Evolutionary conservation across 768 basidiomycete genomes (phyloP).

Genomic region (Inosperma sp.): DNA sequence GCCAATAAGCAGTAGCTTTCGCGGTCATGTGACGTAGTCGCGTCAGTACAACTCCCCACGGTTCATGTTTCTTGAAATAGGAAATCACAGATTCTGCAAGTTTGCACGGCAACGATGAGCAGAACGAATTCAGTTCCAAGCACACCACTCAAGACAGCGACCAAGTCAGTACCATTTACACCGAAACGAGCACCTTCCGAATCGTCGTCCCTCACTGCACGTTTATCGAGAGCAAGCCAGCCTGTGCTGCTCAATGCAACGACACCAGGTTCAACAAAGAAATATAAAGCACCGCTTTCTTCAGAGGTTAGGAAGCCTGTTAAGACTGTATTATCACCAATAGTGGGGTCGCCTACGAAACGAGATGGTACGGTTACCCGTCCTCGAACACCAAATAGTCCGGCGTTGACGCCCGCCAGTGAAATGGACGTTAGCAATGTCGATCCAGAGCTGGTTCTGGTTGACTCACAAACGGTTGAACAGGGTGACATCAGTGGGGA

Average conservation of each 20-base stretch:
- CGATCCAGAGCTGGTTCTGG: conserved; percentile 69
- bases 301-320: conserved; percentile 31
- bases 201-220: conserved; percentile 18
- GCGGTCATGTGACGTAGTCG: conserved; percentile 10
- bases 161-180: conserved; percentile 46
- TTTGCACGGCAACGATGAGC: conserved; percentile 8
- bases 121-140: conserved; percentile 21
- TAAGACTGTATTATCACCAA: conserved; percentile 37
- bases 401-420: conserved; percentile 45
- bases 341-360: conserved; percentile 54
- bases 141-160: conserved; percentile 33
- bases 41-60: conserved; percentile 2
- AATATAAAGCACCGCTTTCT: conserved; percentile 64
- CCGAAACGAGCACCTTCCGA: conserved; percentile 44
- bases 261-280: conserved; percentile 47
- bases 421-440: conserved; percentile 75
- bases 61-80: not conserved
- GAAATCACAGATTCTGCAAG: not conserved
- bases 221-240: conserved; percentile 20
- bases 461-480: conserved; percentile 72
- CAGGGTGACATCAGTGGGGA: conserved; percentile 63
- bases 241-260: conserved; percentile 24
- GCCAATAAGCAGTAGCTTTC: conserved; percentile 16
- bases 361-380: conserved; percentile 29
- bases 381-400: conserved; percentile 53